These are phyloP conservation scores for Metschnikowia koreensis DNA, from an alignment of 805 yeast species.

Conservation along the genomic window DNA sequence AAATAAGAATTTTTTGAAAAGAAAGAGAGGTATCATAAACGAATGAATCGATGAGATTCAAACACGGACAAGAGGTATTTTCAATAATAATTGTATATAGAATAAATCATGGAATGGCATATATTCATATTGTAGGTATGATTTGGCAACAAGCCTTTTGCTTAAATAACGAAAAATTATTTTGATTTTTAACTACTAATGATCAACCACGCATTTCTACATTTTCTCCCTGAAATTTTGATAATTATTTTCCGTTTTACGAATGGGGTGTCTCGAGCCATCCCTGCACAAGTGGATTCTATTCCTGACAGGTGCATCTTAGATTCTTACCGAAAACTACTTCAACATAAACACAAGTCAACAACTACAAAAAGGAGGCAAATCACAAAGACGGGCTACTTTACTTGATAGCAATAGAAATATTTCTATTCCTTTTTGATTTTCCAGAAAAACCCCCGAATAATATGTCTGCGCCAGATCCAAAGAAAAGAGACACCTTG, in stretches of 20 bases:
- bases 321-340: background rate
- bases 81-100: background rate
- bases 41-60: conserved; percentile 3
- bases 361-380: background rate
- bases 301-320: no score
- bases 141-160: no score
- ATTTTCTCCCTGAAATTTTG: background rate
- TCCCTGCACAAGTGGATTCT: background rate
- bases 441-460: background rate
- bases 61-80: no score
- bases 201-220: background rate
- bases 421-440: no score
- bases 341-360: background rate
- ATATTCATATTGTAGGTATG: background rate
- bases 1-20: conserved; percentile 1
- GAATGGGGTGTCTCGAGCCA: background rate
- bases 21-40: background rate
- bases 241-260: no score
- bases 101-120: background rate
- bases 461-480: conserved; percentile 12
- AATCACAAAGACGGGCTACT: background rate
- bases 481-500: conserved; percentile 40
- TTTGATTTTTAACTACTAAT: no score
- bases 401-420: background rate
- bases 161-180: no score